Evolutionary conservation across 176 grass and related monocot genomes (phyloP).

Genomic region (Cenchrus americanus): DNA sequence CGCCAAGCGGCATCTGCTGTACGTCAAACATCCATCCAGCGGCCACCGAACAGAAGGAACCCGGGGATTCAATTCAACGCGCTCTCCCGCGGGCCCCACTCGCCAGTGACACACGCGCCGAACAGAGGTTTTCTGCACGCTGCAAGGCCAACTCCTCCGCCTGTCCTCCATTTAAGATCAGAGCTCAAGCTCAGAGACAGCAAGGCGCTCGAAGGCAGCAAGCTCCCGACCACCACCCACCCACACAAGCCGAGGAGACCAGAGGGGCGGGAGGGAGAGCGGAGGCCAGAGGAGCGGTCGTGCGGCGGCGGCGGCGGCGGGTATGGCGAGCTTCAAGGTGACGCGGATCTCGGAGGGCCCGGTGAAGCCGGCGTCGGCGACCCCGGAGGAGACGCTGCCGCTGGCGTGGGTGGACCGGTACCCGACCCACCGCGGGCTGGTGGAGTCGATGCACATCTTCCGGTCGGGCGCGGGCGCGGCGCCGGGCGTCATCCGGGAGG

Average conservation of each 20-base stretch:
- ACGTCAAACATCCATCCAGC: conserved; percentile 18
- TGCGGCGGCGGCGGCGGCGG: too few species aligned
- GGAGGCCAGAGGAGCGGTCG: too few species aligned
- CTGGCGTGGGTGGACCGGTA: conserved; percentile 94
- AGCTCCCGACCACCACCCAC: background rate
- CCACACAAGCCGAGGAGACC: too few species aligned
- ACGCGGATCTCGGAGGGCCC: conserved; percentile 81
- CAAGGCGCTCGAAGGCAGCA: background rate
- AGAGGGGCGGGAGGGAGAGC: background rate
- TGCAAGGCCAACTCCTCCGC: background rate
- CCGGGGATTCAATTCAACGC: background rate
- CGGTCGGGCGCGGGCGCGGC: conserved; percentile 52
- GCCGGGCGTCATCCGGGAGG: conserved; percentile 63
- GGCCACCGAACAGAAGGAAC: background rate
- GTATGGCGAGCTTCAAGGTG: conserved; percentile 68
- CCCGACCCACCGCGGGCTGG: conserved; percentile 91
- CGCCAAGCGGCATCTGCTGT: conserved; percentile 25
- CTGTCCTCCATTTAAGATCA: conserved; percentile 31
- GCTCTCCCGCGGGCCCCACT: conserved; percentile 1
- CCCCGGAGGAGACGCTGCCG: conserved; percentile 65
- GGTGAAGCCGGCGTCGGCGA: conserved; percentile 66
- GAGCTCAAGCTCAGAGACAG: background rate
- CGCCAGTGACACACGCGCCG: background rate
- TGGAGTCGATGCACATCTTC: conserved; percentile 98
- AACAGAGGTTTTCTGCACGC: background rate